Percentiles rank a stretch among this genome's conserved stretches.
These are phyloP conservation scores for Liriodendron chinense DNA, from an alignment of 164 flowering plant genomes.

Conservation along the genomic window DNA sequence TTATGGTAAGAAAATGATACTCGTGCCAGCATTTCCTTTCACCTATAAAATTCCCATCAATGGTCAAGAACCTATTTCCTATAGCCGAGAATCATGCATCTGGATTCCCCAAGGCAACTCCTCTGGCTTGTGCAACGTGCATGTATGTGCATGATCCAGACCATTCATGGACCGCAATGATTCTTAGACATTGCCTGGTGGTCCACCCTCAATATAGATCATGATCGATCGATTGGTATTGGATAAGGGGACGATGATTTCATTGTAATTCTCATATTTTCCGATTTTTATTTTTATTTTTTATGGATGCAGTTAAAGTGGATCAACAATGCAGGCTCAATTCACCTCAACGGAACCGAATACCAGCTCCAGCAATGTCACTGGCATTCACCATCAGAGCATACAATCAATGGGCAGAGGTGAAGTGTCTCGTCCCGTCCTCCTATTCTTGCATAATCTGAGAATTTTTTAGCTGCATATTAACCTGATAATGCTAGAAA, in stretches of 20 bases:
- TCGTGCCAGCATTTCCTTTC: no score
- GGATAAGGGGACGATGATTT: background rate
- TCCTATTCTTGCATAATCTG: background rate
- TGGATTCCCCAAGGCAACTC: no score
- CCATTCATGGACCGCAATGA: background rate
- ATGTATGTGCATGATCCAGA: background rate
- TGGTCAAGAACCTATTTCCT: no score
- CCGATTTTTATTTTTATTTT: background rate
- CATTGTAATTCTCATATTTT: no score
- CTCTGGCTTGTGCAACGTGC: no score
- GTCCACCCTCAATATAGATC: background rate
- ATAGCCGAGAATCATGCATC: no score
- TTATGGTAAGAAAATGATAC: constrained; percentile 32
- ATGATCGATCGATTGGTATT: background rate
- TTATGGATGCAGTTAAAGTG: constrained; percentile 36
- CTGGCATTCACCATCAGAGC: constrained; percentile 72
- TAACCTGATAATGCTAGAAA: no score
- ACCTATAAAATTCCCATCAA: no score
- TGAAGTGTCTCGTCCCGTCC: constrained; percentile 2
- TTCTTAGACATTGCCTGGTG: background rate
- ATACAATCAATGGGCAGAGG: constrained; percentile 44
- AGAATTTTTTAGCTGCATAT: no score
- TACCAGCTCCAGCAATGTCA: constrained; percentile 41
- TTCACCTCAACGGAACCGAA: constrained; percentile 32
- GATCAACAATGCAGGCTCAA: constrained; percentile 34